Conservation (phyloP, 2,329 filamentous ascomycete species). For the Hypocreales sp. region DNA sequence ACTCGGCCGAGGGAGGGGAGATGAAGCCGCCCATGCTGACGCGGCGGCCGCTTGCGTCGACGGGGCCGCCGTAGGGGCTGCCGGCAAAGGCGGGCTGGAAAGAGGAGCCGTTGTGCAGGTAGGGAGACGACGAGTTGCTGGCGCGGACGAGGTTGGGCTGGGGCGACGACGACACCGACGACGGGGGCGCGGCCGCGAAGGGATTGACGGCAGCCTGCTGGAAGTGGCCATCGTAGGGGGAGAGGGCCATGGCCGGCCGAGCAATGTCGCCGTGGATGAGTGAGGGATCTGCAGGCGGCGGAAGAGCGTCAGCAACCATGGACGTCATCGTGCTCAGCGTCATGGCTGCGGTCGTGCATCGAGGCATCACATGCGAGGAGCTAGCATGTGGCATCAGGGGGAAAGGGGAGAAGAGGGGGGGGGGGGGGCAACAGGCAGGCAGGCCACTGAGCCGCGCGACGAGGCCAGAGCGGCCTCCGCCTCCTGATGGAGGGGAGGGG, state of each 20-base stretch:
- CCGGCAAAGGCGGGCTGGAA: constrained; percentile 38
- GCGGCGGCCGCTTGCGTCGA: constrained; percentile 34
- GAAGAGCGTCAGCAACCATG: too few species aligned
- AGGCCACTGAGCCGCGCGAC: too few species aligned
- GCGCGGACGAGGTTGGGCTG: constrained; percentile 31
- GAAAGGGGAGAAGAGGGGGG: background rate
- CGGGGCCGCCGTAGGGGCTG: constrained; percentile 34
- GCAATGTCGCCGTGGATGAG: constrained; percentile 39
- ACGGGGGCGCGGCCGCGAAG: constrained; percentile 31
- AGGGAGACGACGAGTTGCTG: constrained; percentile 52
- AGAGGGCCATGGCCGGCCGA: constrained; percentile 27
- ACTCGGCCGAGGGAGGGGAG: constrained; percentile 44
- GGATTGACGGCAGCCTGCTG: constrained; percentile 25
- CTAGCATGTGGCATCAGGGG: too few species aligned
- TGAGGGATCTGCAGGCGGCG: constrained; percentile 32
- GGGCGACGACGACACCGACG: constrained; percentile 38
- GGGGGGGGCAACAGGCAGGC: background rate
- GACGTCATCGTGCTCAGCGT: too few species aligned
- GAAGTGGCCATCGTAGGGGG: constrained; percentile 31
- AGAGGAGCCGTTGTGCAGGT: constrained; percentile 37
- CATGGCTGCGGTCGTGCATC: too few species aligned
- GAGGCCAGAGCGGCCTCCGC: too few species aligned
- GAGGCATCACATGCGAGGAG: too few species aligned
- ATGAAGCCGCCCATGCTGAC: constrained; percentile 56
- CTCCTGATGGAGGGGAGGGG: too few species aligned